Base-by-base conservation (phyloP, 2,329 filamentous ascomycete genomes). In the Penicillium frequentans region DNA sequence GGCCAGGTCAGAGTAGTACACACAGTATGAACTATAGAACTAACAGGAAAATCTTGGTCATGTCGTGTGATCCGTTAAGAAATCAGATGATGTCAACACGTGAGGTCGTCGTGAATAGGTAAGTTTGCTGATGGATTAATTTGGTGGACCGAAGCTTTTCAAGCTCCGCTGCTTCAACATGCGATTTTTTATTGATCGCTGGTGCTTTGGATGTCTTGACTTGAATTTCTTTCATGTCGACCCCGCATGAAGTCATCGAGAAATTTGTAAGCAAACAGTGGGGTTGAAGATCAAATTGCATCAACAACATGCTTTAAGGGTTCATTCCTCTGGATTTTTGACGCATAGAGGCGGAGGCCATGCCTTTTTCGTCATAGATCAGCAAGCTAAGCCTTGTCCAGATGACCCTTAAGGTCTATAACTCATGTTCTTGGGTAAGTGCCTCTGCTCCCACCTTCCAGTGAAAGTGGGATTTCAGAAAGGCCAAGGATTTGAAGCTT, bases 21-120 rank as follows among this genome's bases (percentile, higher is more conserved):
- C 2, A 2, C n/a, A 10, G 3, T 3, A 10, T 10, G 8, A 39
- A 11, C 13, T 9, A 10, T 9, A n/a, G 19, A 19, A 21, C 49
- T 56, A n/a, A 63, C 63, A 65, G 45, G 23, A 65, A 64, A 2
- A 65, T 13, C 46, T 61, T 64, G 5, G 55, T 61, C 62, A 64
- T 64, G 23, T 42, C 55, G 54, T 42, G 24, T 19, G 27, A 27
- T 29, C 7, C 9, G 26, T 5, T 24, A 5, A 24, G 23, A 3
- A 24, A 5, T 5, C 23, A 23, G 10, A 27, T 35, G 26, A 19
- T 19, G 26, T n/a, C 23, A 29, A 47, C 3, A 27, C 16, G 45
- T 19, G 26, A 31, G 14, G 45, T n/a, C 43, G 26, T 31, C 3
- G 16, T 47, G 26, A 31, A 29, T 29, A 4, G 14, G 24, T 5